Percentiles rank a stretch among this genome's conserved stretches.
These are phyloP conservation scores for Cardiospermum halicacabum DNA, from an alignment of 345 rosid species.

Conservation along the genomic window DNA sequence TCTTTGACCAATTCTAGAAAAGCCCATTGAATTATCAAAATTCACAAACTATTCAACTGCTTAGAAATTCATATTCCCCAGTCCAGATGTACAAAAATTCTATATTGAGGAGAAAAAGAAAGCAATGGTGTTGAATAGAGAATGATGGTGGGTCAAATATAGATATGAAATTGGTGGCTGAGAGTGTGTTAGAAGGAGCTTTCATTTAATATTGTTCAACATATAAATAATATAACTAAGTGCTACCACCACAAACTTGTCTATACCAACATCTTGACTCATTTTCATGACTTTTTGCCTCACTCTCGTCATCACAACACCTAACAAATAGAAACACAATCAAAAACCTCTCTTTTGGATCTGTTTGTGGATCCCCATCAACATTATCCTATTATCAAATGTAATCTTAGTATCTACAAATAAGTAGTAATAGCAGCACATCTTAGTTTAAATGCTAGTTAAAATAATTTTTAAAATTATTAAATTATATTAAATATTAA, in stretches of 20 bases:
- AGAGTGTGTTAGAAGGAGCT: slow-evolving; percentile 8
- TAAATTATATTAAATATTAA: too few relatives aligned
- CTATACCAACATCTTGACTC: not conserved
- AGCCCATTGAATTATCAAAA: too few relatives aligned
- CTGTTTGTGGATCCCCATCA: not conserved
- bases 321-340: too few relatives aligned
- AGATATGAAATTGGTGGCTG: slow-evolving; percentile 22
- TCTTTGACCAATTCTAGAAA: too few relatives aligned
- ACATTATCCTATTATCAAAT: too few relatives aligned
- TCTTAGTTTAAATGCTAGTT: too few relatives aligned
- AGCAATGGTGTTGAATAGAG: not conserved
- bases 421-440: too few relatives aligned
- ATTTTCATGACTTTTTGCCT: not conserved
- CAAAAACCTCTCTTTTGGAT: not conserved
- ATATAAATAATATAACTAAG: not conserved
- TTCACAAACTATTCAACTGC: too few relatives aligned
- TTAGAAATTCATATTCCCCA: too few relatives aligned
- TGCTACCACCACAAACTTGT: not conserved
- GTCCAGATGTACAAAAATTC: too few relatives aligned
- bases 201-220: not conserved
- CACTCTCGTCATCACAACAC: not conserved
- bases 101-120: not conserved
- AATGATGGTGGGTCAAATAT: slow-evolving; percentile 9
- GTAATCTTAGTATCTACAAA: too few relatives aligned
- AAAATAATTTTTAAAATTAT: too few relatives aligned